phyloP scores from a whole-genome alignment of 2,329 filamentous ascomycete species.

The Colletotrichum sp. region DNA sequence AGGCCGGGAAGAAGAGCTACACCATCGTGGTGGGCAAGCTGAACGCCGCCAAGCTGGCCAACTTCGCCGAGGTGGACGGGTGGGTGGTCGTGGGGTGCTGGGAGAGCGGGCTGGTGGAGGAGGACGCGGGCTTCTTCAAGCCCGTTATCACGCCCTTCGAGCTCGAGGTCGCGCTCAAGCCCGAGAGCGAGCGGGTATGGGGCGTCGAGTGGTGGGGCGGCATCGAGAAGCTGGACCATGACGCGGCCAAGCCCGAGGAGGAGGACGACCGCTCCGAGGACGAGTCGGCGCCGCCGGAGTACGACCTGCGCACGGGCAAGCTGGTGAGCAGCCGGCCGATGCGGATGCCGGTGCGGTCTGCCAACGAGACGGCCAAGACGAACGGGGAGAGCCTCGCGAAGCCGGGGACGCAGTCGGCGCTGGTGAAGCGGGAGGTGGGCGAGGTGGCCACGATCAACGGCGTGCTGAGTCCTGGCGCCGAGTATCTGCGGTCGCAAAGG shows the following conservation, averaged over 20 bases:
- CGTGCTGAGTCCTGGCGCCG: conserved; percentile 87
- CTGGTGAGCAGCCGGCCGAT: conserved; percentile 83
- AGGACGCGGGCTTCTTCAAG: conserved; percentile 80
- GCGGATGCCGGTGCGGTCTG: conserved; percentile 45
- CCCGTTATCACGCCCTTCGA: conserved; percentile 97
- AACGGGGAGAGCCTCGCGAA: conserved; percentile 27
- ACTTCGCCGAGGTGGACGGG: conserved; percentile 92
- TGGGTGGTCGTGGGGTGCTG: conserved; percentile 99
- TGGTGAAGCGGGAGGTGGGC: conserved; percentile 66
- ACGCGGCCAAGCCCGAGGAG: conserved; percentile 14
- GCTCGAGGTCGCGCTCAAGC: conserved; percentile 76
- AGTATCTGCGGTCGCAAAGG: conserved; percentile 80
- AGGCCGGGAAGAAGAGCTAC: conserved; percentile 91
- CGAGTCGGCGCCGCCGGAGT: conserved; percentile 84
- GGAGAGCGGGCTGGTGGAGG: conserved; percentile 93
- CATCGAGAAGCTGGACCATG: conserved; percentile 71
- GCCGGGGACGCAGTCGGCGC: conserved; percentile 35
- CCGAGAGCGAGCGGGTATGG: conserved; percentile 81
- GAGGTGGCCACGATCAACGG: conserved; percentile 85
- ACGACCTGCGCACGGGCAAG: conserved; percentile 86
- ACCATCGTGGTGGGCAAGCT: conserved; percentile 96
- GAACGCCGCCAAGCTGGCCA: conserved; percentile 93
- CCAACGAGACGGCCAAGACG: not conserved
- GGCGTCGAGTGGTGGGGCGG: conserved; percentile 88
- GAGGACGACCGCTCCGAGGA: conserved; percentile 49